Evolutionary conservation across 345 rosid species (phyloP).

Genomic region (Pistacia atlantica): DNA sequence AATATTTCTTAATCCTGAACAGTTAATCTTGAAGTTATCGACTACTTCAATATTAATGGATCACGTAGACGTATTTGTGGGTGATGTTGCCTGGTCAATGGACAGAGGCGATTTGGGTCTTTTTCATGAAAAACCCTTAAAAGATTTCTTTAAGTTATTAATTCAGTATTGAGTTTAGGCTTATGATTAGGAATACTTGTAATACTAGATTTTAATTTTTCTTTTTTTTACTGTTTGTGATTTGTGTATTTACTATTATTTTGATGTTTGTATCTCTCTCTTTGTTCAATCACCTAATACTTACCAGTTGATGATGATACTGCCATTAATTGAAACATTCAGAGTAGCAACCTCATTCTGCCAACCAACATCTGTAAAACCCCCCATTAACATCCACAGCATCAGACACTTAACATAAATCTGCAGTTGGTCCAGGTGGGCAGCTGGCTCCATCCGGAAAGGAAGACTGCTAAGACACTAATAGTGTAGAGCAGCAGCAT

Average conservation of each 20-base stretch:
- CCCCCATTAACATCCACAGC: constrained; percentile 55
- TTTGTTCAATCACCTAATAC: constrained; percentile 15
- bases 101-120: no score
- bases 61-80: no score
- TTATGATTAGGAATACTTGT: no score
- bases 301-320: constrained; percentile 52
- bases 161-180: no score
- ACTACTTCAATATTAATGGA: no score
- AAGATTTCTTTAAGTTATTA: no score
- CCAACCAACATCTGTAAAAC: constrained; percentile 60
- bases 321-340: constrained; percentile 69
- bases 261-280: no score
- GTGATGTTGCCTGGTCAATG: no score
- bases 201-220: no score
- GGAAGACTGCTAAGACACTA: constrained; percentile 50
- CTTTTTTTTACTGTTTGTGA: no score
- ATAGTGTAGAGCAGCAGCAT: constrained; percentile 79
- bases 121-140: no score
- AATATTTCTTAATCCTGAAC: constrained; percentile 21
- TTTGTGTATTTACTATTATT: no score
- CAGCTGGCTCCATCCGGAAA: constrained; percentile 60
- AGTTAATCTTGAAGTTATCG: neutral
- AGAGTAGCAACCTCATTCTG: constrained; percentile 65
- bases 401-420: constrained; percentile 50
- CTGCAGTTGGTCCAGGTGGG: constrained; percentile 47